Conservation (phyloP, 2,329 filamentous ascomycete genomes). For the Fusarium sp. region DNA sequence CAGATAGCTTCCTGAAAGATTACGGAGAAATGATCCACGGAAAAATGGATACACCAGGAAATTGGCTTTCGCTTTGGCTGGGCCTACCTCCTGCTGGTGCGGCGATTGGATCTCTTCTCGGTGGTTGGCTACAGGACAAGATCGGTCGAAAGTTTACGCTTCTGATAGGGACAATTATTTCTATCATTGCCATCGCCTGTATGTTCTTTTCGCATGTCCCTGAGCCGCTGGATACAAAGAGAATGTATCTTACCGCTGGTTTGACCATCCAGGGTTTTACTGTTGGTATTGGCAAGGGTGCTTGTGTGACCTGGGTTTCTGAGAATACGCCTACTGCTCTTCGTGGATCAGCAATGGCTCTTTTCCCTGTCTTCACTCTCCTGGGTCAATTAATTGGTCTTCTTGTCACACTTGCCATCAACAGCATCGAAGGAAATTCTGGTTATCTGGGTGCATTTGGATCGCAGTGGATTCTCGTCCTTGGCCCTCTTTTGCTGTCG, state of each 20-base stretch:
- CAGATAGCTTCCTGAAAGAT: conserved; percentile 46
- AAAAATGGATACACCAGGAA: conserved; percentile 39
- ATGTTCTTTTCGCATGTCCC: conserved; percentile 47
- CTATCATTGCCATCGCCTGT: conserved; percentile 36
- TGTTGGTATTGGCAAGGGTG: conserved; percentile 43
- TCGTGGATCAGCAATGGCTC: conserved; percentile 44
- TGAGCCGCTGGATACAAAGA: conserved; percentile 11
- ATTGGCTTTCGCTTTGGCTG: conserved; percentile 47
- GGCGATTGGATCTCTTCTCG: conserved; percentile 42
- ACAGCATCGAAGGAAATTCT: conserved; percentile 21
- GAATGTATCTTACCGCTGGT: conserved; percentile 43
- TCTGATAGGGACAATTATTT: conserved; percentile 42
- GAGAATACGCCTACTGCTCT: conserved; percentile 45
- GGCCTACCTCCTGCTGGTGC: conserved; percentile 40
- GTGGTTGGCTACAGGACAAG: conserved; percentile 46
- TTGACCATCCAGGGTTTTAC: conserved; percentile 45
- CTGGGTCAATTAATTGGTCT: conserved; percentile 45
- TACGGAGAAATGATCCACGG: conserved; percentile 44
- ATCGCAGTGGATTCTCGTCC: conserved; percentile 41
- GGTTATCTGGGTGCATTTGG: conserved; percentile 44
- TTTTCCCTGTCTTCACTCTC: conserved; percentile 45
- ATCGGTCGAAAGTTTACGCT: conserved; percentile 44
- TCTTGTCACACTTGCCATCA: conserved; percentile 41
- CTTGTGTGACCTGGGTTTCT: conserved; percentile 54
- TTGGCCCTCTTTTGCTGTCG: conserved; percentile 39